Base-by-base conservation (phyloP, 2,329 filamentous ascomycete species). In the Phialocephala subalpina region DNA sequence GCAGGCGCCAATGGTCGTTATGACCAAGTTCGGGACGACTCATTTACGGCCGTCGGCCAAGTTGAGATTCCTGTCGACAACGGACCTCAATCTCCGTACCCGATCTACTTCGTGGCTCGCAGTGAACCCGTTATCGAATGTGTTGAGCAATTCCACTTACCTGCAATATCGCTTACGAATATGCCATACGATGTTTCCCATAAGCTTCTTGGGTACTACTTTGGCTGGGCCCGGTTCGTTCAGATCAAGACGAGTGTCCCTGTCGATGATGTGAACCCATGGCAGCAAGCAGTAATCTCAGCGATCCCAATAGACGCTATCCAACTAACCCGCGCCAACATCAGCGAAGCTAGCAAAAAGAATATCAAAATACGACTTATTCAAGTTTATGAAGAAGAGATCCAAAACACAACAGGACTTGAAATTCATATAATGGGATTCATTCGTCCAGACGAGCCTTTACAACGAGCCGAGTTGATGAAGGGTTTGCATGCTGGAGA, bases 381-480 rank as follows among this genome's bases (percentile, higher is more conserved):
- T 0, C 78, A 84, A 67, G 83, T 87, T 63, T 84, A 86, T 60
- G 80, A 80, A 1, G 78, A 74, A 0, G 72, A 69, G 0, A 71
- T 75, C 0, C 83, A 88, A 58, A 75, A 82, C 47, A 78, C 79
- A 5, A 70, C 78, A 0, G 80, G 78, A 52, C 62, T 92, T 1
- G 82, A 85, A 33, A 73, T 90, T 5, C 75, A 88, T 1, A 73
- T 90, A 3, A 87, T 92, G 85, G 88, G 86, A 0, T 89, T 85
- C 40, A 73, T 92, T 1, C 84, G 84, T 33, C 77, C 80, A 0
- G 73, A 79, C 2, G 67, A 79, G 0, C 73, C 71, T 0, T 45
- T 56, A 16, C 69, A 66, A 8, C 86, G 82, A 58, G 75, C 87
- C 2, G 80, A 76, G 1, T 76, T 85, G 1, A 77, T 79, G 7